Evolutionary conservation across 179 eudicot genomes (phyloP), one percentile per base, ranked within the genome.

Genomic region (Sideroxylon spinosum): DNA sequence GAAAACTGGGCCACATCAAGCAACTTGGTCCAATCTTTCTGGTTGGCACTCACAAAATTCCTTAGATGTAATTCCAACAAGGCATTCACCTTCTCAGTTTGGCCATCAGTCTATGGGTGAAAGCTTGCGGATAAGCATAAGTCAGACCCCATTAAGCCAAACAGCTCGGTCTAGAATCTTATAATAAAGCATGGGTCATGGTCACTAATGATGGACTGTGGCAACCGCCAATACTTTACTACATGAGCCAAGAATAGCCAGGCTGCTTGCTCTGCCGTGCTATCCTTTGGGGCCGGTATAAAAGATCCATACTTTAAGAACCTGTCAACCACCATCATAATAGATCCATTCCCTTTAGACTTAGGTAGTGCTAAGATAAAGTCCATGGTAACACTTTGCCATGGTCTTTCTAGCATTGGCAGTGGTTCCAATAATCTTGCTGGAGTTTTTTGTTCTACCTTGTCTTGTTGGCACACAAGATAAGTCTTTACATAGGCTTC

Each of bases 21-120:
- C 0, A 37, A 17, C 23, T 68, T 37, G 4, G 53, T 6, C 25
- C 23, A 68, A 17, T 37, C 72, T 12, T 4, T 17, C 25, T 68
- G 53, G 25, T 68, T 68, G 23, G 25, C 72, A 37, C 11, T 68
- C 11, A 37, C 72, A 66, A 28, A 66, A n/a, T 66, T 19, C 70
- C 48, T 66, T n/a, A 66, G 28, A 46, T 66, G 12, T 17, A 66
- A 11, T 4, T 66, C 70, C 20, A 66, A 11, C n/a, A 66, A 29
- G 3, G 70, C 48, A 28, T 66, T 66, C 48, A 66, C 70, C 48
- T n/a, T 11, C 9, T 66, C 70, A 4, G 19, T 59, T 59, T 13
- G 14, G 7, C 63, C 63, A 59, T 59, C 14, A 0, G 20, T 59
- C 6, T 50, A 7, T 7, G 63, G 63, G 20, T 59, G n/a, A 17